Base-by-base conservation (phyloP, 2,329 filamentous ascomycete species). In the Alternaria brassicicola region DNA sequence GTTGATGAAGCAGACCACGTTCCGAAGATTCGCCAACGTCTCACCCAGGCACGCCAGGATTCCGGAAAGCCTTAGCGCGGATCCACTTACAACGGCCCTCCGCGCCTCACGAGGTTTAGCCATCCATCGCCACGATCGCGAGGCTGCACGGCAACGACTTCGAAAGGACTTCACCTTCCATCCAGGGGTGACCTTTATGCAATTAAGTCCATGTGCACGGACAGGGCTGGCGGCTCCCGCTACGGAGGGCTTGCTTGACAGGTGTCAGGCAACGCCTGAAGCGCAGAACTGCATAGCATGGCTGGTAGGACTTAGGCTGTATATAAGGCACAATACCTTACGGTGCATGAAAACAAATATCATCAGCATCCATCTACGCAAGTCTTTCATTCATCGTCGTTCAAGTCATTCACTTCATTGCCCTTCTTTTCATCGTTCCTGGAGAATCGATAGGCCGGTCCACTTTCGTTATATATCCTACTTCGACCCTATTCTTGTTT, bases 361-460 rank as follows among this genome's bases (percentile, higher is more conserved):
- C 53, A 65, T 65, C 64, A 65, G 52, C 63, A 61, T 52, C 45
- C 39, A 42, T 42, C 57, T 64, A 53, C 45, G 62, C 68, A 64
- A 68, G 66, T 71, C 69, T 68, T 68, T 73, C 67, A 61, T 71
- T 74, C 51, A 61, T 54, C 39, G 45, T 60, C 47, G 50, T 69
- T 54, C 43, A 21, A 62, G 48, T 61, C 63, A 42, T 57, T 68
- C 62, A 59, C 60, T 69, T 46, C 59, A 64, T 62, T 65, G 61
- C 52, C 36, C 51, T 74, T 75, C 68, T 56, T 57, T 75, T 72
- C 69, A 70, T 74, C 70, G 71, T 74, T 75, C 73, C 73, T 75
- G 73, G 71, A 71, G 72, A 75, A 73, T 61, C 68, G 66, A 72
- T 74, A 65, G 72, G 71, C 72, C 69, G 72, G 73, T 66, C 73